Evolutionary conservation across 2,329 filamentous ascomycete genomes (phyloP).

Genomic region (Ploettnerulaceae sp.): DNA sequence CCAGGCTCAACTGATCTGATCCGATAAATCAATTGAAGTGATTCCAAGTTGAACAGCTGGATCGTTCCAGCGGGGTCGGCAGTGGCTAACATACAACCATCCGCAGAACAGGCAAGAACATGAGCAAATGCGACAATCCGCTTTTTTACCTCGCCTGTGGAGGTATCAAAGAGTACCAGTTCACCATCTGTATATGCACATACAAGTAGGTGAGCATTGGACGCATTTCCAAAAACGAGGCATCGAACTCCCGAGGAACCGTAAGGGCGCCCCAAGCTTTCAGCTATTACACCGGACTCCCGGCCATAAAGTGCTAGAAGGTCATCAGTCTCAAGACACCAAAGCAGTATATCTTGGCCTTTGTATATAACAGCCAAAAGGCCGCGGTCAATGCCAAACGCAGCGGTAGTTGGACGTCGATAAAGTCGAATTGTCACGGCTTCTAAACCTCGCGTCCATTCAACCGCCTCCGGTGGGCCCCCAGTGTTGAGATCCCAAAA

Average conservation of each 20-base stretch:
- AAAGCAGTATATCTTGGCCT: slow-evolving; percentile 34
- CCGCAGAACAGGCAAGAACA: slow-evolving; percentile 22
- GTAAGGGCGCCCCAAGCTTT: too few species aligned
- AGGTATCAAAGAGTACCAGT: slow-evolving; percentile 15
- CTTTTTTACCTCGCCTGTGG: slow-evolving; percentile 4
- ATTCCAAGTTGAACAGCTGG: slow-evolving; percentile 30
- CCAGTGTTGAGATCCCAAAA: slow-evolving; percentile 30
- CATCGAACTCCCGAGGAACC: slow-evolving; percentile 35
- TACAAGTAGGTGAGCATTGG: slow-evolving; percentile 13
- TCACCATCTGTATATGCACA: slow-evolving; percentile 21
- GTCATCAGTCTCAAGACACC: slow-evolving; percentile 34
- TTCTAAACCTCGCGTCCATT: slow-evolving; percentile 26
- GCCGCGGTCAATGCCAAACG: slow-evolving; percentile 31
- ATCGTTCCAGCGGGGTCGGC: slow-evolving; percentile 27
- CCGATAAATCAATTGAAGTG: slow-evolving; percentile 30
- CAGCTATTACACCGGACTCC: too few species aligned
- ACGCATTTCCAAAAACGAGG: slow-evolving; percentile 31
- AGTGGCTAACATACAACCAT: slow-evolving; percentile 28
- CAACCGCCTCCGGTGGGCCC: slow-evolving; percentile 11
- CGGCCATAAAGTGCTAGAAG: too few species aligned
- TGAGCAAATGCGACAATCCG: slow-evolving; percentile 11
- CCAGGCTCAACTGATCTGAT: slow-evolving; percentile 27
- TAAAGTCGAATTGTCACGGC: slow-evolving; percentile 10
- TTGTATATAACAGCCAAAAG: slow-evolving; percentile 36
- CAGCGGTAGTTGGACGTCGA: slow-evolving; percentile 24